Conservation (phyloP, 2,329 filamentous ascomycete species). For the Epichloe uncinata region DNA sequence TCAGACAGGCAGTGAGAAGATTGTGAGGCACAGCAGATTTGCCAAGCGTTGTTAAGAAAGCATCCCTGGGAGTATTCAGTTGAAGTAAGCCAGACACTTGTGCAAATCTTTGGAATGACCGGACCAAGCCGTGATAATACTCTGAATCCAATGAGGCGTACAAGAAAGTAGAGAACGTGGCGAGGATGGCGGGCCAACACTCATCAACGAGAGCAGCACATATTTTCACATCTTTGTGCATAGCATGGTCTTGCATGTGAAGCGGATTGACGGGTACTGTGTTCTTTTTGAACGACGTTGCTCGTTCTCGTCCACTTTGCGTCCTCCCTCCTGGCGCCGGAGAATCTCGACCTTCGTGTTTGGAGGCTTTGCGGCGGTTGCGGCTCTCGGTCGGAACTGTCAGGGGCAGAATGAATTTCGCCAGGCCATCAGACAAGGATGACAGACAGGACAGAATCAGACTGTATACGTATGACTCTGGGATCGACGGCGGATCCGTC, state of each 20-base stretch:
- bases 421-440: conserved; percentile 79
- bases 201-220: conserved; percentile 76
- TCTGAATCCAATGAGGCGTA: conserved; percentile 86
- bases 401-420: conserved; percentile 83
- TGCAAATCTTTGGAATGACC: conserved; percentile 88
- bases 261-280: conserved; percentile 78
- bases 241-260: conserved; percentile 56
- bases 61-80: conserved; percentile 76
- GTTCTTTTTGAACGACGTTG: conserved; percentile 57
- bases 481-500: conserved; percentile 64
- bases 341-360: conserved; percentile 31
- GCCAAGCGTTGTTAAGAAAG: conserved; percentile 83
- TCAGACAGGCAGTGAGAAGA: conserved; percentile 47
- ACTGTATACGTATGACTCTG: conserved; percentile 89
- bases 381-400: conserved; percentile 65
- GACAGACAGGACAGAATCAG: conserved; percentile 81
- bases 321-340: conserved; percentile 20
- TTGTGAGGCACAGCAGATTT: conserved; percentile 89
- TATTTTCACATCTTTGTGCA: conserved; percentile 56
- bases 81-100: conserved; percentile 86
- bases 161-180: conserved; percentile 89
- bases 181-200: conserved; percentile 92
- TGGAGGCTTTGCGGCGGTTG: conserved; percentile 34
- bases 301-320: conserved; percentile 37
- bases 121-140: conserved; percentile 83